Conservation (phyloP, 2,329 filamentous ascomycete genomes). For the Colletotrichum coccodes region DNA sequence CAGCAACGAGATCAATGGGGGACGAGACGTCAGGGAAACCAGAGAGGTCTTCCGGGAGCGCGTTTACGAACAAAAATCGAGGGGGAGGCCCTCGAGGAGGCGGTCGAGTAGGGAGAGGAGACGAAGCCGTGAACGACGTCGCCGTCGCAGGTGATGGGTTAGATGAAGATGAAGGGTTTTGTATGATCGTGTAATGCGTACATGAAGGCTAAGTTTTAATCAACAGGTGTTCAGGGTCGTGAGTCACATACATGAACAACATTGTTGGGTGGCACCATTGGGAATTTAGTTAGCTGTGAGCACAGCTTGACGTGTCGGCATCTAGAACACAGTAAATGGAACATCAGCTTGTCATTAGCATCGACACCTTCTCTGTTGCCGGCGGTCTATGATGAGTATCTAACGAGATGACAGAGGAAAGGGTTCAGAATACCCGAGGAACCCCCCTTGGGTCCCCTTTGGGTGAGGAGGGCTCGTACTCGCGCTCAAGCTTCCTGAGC, state of each 20-base stretch:
- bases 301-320: background rate
- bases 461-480: background rate
- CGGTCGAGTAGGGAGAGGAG: constrained; percentile 6
- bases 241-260: no score
- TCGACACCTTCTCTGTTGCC: constrained; percentile 29
- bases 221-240: background rate
- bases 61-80: constrained; percentile 6
- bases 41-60: constrained; percentile 7
- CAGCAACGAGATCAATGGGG: background rate
- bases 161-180: background rate
- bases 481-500: background rate
- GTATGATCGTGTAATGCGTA: background rate
- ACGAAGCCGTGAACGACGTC: constrained; percentile 5
- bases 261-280: background rate
- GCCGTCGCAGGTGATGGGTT: background rate
- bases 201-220: background rate
- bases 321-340: background rate
- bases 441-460: background rate
- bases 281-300: no score
- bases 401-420: constrained; percentile 21
- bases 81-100: background rate
- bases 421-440: background rate
- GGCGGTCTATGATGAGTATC: constrained; percentile 33
- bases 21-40: background rate
- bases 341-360: constrained; percentile 28